Conservation (phyloP, 345 rosid species). For the Aquilaria sinensis region DNA sequence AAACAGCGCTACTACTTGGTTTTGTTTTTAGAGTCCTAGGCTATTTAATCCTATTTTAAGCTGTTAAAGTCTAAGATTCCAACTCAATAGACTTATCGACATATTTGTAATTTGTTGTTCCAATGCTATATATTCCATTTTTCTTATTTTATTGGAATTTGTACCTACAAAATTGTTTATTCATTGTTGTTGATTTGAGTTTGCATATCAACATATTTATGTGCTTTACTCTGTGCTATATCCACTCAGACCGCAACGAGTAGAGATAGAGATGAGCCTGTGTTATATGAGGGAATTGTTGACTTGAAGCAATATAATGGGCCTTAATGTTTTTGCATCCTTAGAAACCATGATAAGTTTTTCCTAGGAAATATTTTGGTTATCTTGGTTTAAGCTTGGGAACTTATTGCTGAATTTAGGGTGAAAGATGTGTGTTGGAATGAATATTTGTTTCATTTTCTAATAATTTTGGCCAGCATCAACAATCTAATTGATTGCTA, state of each 20-base stretch:
- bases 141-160: too few species aligned
- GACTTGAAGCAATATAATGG: constrained; percentile 81
- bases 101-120: too few species aligned
- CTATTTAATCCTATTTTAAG: too few species aligned
- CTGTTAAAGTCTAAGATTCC: too few species aligned
- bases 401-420: constrained; percentile 9
- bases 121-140: background rate
- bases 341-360: constrained; percentile 85
- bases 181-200: too few species aligned
- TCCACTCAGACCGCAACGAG: constrained; percentile 82
- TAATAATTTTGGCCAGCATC: background rate
- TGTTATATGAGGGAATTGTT: constrained; percentile 59
- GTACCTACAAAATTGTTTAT: too few species aligned
- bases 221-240: background rate
- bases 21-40: too few species aligned
- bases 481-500: background rate
- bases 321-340: constrained; percentile 89
- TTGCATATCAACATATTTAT: background rate
- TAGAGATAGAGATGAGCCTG: constrained; percentile 66
- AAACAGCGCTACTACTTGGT: background rate
- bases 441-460: background rate
- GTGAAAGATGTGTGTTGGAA: background rate
- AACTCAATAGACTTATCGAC: too few species aligned
- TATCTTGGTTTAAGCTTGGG: constrained; percentile 16
- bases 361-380: background rate